Evolutionary conservation across 2,329 filamentous ascomycete species (phyloP).

Genomic region (Penicillium sp.): DNA sequence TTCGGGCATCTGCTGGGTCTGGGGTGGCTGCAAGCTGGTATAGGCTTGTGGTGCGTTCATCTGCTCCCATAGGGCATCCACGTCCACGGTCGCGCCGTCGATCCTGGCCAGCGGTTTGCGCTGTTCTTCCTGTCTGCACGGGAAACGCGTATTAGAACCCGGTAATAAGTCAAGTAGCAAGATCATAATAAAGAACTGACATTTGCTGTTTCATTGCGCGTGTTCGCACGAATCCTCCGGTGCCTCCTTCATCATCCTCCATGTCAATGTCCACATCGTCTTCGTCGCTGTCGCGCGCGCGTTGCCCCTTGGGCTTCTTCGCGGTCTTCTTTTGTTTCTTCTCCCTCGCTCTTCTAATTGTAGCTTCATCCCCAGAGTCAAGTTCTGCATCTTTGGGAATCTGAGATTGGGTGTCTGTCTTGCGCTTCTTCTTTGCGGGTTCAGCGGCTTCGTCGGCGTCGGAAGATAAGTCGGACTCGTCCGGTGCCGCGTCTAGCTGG

Average conservation of each 20-base stretch:
- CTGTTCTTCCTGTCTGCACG: conserved; percentile 45
- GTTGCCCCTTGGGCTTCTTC: conserved; percentile 28
- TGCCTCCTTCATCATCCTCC: conserved; percentile 43
- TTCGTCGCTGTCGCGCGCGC: conserved; percentile 25
- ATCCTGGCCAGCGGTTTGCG: conserved; percentile 46
- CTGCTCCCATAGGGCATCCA: conserved; percentile 53
- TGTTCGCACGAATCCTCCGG: conserved; percentile 53
- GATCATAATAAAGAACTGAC: conserved; percentile 25
- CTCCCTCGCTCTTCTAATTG: conserved; percentile 49
- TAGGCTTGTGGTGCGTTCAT: conserved; percentile 42
- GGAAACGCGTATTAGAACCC: conserved; percentile 2
- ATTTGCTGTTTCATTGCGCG: conserved; percentile 51
- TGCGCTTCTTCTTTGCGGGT: conserved; percentile 40
- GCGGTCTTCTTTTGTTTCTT: conserved; percentile 39
- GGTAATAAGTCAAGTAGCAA: neutral
- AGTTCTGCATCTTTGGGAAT: conserved; percentile 38
- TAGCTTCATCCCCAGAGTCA: conserved; percentile 56
- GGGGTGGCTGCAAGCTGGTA: conserved; percentile 7
- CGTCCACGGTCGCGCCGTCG: conserved; percentile 54
- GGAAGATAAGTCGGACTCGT: conserved; percentile 34
- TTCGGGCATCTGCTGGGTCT: conserved; percentile 12
- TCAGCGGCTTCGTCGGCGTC: conserved; percentile 30
- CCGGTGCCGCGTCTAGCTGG: conserved; percentile 31
- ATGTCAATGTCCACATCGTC: conserved; percentile 39
- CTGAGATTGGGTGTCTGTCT: conserved; percentile 23